Conservation (phyloP, 768 basidiomycete species). For the Thelephora ganbajun region DNA sequence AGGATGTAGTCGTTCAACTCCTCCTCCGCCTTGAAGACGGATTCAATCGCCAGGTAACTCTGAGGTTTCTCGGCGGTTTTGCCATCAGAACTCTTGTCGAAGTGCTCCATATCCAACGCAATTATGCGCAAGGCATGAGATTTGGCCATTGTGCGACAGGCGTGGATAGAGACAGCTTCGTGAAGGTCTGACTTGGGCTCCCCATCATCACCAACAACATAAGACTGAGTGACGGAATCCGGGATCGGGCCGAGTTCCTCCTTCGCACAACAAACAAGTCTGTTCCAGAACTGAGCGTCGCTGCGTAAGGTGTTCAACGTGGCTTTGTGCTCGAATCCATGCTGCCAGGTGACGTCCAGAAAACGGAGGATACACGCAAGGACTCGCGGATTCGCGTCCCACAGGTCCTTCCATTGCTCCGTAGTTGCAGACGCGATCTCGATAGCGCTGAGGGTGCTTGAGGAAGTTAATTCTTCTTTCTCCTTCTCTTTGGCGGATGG, state of each 20-base stretch:
- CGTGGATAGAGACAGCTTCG: constrained; percentile 44
- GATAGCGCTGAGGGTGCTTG: constrained; percentile 41
- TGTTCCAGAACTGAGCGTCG: constrained; percentile 54
- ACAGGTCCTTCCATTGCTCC: constrained; percentile 56
- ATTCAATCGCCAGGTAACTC: constrained; percentile 46
- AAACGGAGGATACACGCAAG: constrained; percentile 66
- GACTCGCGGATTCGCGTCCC: constrained; percentile 66
- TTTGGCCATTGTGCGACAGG: constrained; percentile 59
- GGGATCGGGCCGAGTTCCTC: constrained; percentile 66
- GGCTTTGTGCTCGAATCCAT: constrained; percentile 57
- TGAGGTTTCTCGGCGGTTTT: constrained; percentile 28
- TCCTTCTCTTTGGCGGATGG: constrained; percentile 28
- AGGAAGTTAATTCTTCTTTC: constrained; percentile 13
- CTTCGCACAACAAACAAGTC: constrained; percentile 46
- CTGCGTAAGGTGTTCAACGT: constrained; percentile 41
- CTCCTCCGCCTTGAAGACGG: constrained; percentile 45
- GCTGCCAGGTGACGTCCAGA: constrained; percentile 67
- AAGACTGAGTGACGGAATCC: constrained; percentile 43
- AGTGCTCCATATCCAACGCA: constrained; percentile 56
- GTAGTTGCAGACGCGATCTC: constrained; percentile 55
- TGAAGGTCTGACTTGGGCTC: constrained; percentile 39
- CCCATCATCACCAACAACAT: constrained; percentile 30
- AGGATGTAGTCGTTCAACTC: constrained; percentile 50
- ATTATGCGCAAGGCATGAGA: constrained; percentile 64
- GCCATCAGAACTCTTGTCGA: constrained; percentile 22